These are phyloP conservation scores for Acorus calamus DNA, from an alignment of 106 monocot species.

Conservation along the genomic window DNA sequence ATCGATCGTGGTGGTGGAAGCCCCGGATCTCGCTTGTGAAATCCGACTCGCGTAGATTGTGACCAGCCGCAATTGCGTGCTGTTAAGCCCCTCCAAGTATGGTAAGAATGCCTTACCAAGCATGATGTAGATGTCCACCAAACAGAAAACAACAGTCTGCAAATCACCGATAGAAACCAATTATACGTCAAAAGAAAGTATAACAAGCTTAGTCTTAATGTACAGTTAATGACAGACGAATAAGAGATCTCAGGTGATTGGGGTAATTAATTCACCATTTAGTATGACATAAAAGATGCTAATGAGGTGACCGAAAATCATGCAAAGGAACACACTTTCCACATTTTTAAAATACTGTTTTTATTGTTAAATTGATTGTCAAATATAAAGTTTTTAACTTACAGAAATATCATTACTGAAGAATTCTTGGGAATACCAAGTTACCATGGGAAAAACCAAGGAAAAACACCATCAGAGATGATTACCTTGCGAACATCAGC, in stretches of 20 bases:
- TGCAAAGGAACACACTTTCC: too few relatives aligned
- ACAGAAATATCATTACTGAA: not conserved
- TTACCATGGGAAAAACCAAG: not conserved
- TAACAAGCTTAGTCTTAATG: too few relatives aligned
- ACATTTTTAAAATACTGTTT: too few relatives aligned
- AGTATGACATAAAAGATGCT: too few relatives aligned
- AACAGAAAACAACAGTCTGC: slow-evolving; percentile 94
- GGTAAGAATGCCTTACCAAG: slow-evolving; percentile 87
- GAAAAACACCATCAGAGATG: not conserved
- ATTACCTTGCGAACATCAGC: slow-evolving; percentile 94
- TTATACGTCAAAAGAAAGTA: too few relatives aligned
- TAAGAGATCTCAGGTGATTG: too few relatives aligned
- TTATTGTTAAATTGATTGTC: too few relatives aligned
- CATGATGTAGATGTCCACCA: slow-evolving; percentile 98
- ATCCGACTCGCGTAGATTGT: slow-evolving; percentile 93
- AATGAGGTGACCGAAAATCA: too few relatives aligned
- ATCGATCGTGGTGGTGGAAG: slow-evolving; percentile 19
- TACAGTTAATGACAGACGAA: too few relatives aligned
- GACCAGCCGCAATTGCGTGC: slow-evolving; percentile 84
- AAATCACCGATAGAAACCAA: not conserved
- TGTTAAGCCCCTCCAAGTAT: slow-evolving; percentile 86
- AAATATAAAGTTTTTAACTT: too few relatives aligned
- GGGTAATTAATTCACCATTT: too few relatives aligned
- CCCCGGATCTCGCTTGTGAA: slow-evolving; percentile 79
- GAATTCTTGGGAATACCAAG: not conserved